Evolutionary conservation across 768 basidiomycete species (phyloP), one percentile per base, ranked within the genome.

Genomic region (Cytidiella melzeri): DNA sequence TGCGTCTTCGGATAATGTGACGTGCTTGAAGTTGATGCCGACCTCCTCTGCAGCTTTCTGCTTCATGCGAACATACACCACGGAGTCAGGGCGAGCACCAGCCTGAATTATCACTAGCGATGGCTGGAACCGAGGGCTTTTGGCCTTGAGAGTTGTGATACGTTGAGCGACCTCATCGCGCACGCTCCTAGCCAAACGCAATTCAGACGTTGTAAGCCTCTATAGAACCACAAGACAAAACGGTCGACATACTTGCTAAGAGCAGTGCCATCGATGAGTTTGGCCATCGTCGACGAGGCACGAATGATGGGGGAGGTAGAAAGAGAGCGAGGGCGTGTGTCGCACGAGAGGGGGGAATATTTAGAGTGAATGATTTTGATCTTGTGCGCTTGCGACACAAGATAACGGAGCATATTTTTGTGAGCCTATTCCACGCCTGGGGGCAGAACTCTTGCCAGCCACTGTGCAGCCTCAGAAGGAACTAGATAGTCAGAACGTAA

Each of bases 41-140:
- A 89, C 85, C 69, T 98, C 92, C 59, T 92, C 82, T 10, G 93
- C 89, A 10, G 96, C 96, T 67, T 94, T 97, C 38, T 80, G 75
- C 71, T 99, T 99, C 95, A 98, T 98, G 61, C 92, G 91, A 57
- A 99, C 84, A 69, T 99, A 99, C 37, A 85, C 84, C 18, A 75
- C 72, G 4, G 94, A 98, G 66, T 97, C 95, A 19, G 92, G 83
- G 51, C 91, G 86, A 25, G 84, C 81, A 47, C 96, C 96, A 44
- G 92, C 92, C 69, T 98, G 96, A 40, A 99, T 79, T 67, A 99
- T 92, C 57, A 82, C 88, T 15, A 99, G 79, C 64, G 84, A 81
- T 11, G 96, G 89, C 60, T 84, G 80, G 73, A 98, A 99, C 19
- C 87, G 86, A n/a, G 94, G 89, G 65, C 77, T 83, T 53, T 70